Conservation (phyloP, 73 alveolate genomes). For the Tetrahymena malaccensis region DNA sequence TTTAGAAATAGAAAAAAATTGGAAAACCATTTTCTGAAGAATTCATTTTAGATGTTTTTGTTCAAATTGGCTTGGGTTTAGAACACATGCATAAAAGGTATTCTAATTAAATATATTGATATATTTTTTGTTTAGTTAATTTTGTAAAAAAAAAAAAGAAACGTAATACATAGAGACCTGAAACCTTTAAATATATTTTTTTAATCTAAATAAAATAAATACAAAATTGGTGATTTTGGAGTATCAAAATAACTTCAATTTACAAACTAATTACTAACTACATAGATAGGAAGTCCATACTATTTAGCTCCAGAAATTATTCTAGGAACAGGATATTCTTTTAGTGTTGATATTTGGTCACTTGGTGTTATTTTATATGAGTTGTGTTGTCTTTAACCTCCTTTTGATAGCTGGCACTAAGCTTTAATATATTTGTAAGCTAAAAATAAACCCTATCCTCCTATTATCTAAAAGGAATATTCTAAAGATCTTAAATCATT, state of each 20-base stretch:
- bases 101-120: too few relatives aligned
- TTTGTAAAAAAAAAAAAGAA: too few relatives aligned
- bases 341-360: slow-evolving; percentile 37
- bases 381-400: slow-evolving; percentile 58
- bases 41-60: background rate
- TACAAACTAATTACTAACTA: background rate
- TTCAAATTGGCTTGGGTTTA: background rate
- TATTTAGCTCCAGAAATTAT: slow-evolving; percentile 62
- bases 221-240: background rate
- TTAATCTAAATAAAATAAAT: too few relatives aligned
- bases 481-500: background rate
- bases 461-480: background rate
- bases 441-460: background rate
- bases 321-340: slow-evolving; percentile 27
- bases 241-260: background rate
- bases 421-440: background rate
- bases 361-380: slow-evolving; percentile 46
- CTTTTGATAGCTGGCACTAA: slow-evolving; percentile 50
- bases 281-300: slow-evolving; percentile 52
- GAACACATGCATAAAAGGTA: background rate
- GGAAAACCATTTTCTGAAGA: background rate
- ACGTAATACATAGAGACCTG: background rate
- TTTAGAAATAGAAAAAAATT: too few relatives aligned
- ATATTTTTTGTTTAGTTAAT: too few relatives aligned
- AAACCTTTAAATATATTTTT: too few relatives aligned